Evolutionary conservation across 768 basidiomycete genomes (phyloP), one percentile per base, ranked within the genome.

Genomic region (Lepiota subincarnata): DNA sequence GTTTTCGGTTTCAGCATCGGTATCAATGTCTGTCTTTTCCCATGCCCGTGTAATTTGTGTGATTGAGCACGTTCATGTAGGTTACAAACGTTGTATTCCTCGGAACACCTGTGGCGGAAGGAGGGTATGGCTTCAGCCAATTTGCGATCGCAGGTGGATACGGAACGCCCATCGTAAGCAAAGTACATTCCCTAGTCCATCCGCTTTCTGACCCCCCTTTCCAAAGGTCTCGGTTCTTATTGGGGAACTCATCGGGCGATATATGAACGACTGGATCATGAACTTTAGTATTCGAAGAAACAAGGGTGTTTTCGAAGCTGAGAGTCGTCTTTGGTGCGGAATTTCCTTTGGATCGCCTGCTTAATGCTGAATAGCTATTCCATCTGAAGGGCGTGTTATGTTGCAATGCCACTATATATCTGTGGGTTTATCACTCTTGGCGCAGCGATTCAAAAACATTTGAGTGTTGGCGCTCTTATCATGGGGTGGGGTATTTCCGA

Each of bases 401-500:
- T 80, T 46, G 80, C 78, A 0, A 64, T 81, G 5, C 77, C 76
- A 2, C 62, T 83, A n/a, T 82, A 80, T 58, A 67, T 83, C 36
- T 72, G 66, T 40, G 82, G 82, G 3, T 81, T 82, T 57, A 61
- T 81, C 34, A 59, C 75, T 1, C 68, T 84, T 11, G 82, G 82
- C 6, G 77, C 71, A 0, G 62, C 75, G 1, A 68, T 82, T 39
- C 69, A 82, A 58, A 74, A 76, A 12, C 73, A 78, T 46, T 63
- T 78, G 2, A 72, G 68, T 38, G 62, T 76, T 18, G 78, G 69
- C 8, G 79, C 73, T 0, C 62, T 83, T 28, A 70, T 83, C 38
- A 77, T 83, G 67, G 83, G 82, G 4, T 84, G 83, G 83, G 80
- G 80, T 1, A 73, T 82, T 45, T 73, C 77, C 1, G 69, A 77